Conservation (phyloP, 306 rosid genomes). For the Alnus rubra region DNA sequence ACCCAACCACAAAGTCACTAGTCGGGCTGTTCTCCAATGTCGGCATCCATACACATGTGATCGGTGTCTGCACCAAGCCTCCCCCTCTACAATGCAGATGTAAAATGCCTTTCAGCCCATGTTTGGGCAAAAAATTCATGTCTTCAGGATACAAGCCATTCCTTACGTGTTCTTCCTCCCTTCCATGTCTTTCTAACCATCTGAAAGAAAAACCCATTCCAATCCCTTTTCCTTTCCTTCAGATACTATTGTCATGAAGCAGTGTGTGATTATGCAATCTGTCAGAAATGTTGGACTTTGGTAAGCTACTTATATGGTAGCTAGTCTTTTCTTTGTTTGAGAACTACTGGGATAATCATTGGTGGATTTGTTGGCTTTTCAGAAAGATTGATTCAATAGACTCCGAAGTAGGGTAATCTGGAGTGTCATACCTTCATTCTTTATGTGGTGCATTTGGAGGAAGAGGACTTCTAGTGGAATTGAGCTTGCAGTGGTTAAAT, state of each 20-base stretch:
- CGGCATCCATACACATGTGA: not conserved
- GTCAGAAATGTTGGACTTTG: not conserved
- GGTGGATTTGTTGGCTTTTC: not conserved
- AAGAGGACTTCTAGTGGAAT: not conserved
- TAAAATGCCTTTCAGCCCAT: too few relatives aligned
- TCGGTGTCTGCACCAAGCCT: not conserved
- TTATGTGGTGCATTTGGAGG: not conserved
- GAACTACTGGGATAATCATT: not conserved
- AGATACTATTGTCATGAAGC: not conserved
- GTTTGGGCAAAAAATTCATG: too few relatives aligned
- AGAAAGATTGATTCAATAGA: not conserved
- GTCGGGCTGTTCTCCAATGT: not conserved
- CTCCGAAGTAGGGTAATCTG: not conserved
- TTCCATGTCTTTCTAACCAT: too few relatives aligned
- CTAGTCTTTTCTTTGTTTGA: not conserved
- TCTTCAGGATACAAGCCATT: too few relatives aligned
- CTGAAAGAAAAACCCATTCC: not conserved
- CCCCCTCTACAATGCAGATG: too few relatives aligned
- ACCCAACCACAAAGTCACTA: not conserved
- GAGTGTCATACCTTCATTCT: not conserved
- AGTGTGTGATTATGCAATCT: not conserved
- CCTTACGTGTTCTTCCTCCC: too few relatives aligned
- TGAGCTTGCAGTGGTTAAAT: not conserved
- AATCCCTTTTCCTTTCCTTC: too few relatives aligned
- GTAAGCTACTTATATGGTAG: not conserved